phyloP scores from a whole-genome alignment of 495 filamentous ascomycete species.

The Gamarada debralockiae region DNA sequence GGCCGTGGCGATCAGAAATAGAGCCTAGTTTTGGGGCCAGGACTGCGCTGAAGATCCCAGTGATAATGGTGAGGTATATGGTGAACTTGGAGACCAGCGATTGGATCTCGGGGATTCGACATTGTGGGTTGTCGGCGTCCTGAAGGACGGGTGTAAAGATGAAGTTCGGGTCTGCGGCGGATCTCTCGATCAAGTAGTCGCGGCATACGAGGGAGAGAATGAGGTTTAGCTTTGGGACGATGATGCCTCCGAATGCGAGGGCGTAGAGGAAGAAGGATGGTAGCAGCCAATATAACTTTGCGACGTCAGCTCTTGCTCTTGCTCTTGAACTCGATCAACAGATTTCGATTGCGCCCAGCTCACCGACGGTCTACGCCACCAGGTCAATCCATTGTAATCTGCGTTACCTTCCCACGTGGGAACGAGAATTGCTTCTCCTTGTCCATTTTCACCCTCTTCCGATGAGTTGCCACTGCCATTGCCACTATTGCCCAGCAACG shows the following conservation, averaged over 20 bases:
- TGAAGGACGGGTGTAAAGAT: constrained; percentile 60
- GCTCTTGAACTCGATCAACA: neutral
- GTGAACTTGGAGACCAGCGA: constrained; percentile 71
- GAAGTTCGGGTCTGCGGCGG: constrained; percentile 52
- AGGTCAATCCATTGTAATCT: constrained; percentile 64
- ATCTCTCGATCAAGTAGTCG: constrained; percentile 65
- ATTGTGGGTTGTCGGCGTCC: constrained; percentile 67
- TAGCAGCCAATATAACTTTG: constrained; percentile 80
- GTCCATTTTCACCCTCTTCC: constrained; percentile 13
- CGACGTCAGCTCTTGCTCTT: constrained; percentile 12
- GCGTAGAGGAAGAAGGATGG: constrained; percentile 72
- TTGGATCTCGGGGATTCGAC: constrained; percentile 68
- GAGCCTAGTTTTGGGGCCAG: constrained; percentile 78
- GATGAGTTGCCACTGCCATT: constrained; percentile 12
- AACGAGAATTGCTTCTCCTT: too few relatives aligned
- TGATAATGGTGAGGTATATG: constrained; percentile 65
- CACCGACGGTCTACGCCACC: constrained; percentile 73
- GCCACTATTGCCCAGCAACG: constrained; percentile 32
- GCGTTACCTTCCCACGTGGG: constrained; percentile 38
- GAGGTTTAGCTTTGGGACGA: constrained; percentile 77
- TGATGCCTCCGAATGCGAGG: constrained; percentile 76
- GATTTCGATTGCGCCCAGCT: constrained; percentile 26
- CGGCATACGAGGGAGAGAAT: constrained; percentile 78
- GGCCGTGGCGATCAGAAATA: constrained; percentile 84
- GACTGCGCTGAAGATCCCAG: constrained; percentile 69